Evolutionary conservation across 108 stramenopile genomes (phyloP), one percentile per base, ranked within the genome.

Genomic region (Pseudonitzschia delicatissima): DNA sequence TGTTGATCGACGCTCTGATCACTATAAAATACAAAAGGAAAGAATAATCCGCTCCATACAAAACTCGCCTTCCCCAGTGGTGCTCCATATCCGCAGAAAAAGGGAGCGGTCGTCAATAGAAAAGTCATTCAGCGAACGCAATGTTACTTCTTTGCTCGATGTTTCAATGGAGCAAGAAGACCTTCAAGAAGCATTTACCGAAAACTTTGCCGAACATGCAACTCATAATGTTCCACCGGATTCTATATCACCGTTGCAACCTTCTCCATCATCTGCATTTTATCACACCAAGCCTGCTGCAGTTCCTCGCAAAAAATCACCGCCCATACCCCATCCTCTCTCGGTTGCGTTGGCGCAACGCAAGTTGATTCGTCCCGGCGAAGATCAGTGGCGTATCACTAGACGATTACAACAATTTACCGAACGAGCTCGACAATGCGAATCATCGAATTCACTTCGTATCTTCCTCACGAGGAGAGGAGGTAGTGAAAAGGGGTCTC

Each of bases 371-470:
- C 57, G 45, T 31, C 57, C 52, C 27, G 48, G 62, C 7, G 57
- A 67, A 28, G 84, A 88, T 42, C 75, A 83, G 68, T 25, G 51
- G 29, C 33, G 58, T 7, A 68, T 77, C 39, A 87, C 84, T 3
- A 61, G 67, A 45, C 78, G 69, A 66, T 52, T 92, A 28, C 61
- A 69, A 26, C 67, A 82, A 27, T 82, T 86, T 49, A 83, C 76
- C 5, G 79, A 82, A 50, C 79, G 91, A 48, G 68, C 91, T 2
- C 72, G 85, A 40, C 86, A 90, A 70, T 90, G 88, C 88, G 88
- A 92, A 67, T 69, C 79, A 18, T 77, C 70, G 36, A 62, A 78
- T 47, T 78, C 88, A 1, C 78, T 86, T 59, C 79, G 82, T 15
- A 49, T 87, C 12, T 64, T 77, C 11, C 60, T 57, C 0, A 5